Percentiles rank a stretch among this genome's conserved stretches.
Evolutionary conservation across 192 early-diverging fungal species (phyloP).

Genomic region (Ambispora gerdemannii): DNA sequence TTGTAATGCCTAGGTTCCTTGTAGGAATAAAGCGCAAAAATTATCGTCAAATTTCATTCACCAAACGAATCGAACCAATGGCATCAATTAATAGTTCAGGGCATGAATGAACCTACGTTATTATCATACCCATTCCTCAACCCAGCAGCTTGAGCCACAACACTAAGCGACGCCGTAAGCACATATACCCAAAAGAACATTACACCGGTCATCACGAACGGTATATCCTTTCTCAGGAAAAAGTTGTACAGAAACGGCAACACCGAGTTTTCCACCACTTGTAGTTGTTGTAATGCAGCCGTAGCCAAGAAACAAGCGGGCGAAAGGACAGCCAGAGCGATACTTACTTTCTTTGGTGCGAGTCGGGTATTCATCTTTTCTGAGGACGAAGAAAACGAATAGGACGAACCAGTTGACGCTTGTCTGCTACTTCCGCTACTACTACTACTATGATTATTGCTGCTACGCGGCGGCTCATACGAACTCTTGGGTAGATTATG

Average conservation of each 20-base stretch:
- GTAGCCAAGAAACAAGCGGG: constrained; percentile 20
- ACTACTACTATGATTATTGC: neutral
- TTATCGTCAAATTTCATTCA: neutral
- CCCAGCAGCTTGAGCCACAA: constrained; percentile 18
- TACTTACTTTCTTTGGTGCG: neutral
- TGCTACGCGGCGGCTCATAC: too few species aligned
- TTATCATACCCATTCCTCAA: constrained; percentile 22
- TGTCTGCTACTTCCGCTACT: neutral
- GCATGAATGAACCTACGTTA: constrained; percentile 2
- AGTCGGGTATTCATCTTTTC: neutral
- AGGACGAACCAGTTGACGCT: neutral
- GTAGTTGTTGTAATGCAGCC: constrained; percentile 16
- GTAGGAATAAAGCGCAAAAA: neutral
- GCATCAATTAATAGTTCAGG: neutral
- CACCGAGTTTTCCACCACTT: constrained; percentile 4
- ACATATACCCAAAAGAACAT: constrained; percentile 24
- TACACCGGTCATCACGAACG: constrained; percentile 16
- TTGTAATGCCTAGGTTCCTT: constrained; percentile 24
- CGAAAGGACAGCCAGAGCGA: neutral
- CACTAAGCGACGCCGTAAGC: constrained; percentile 18
- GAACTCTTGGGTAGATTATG: neutral
- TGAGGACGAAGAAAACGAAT: too few species aligned
- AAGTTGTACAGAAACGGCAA: constrained; percentile 11
- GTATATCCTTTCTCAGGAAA: constrained; percentile 22
- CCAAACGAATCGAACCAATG: neutral